phyloP scores from a whole-genome alignment of 2,329 filamentous ascomycete species.

The Penicillium sp. region DNA sequence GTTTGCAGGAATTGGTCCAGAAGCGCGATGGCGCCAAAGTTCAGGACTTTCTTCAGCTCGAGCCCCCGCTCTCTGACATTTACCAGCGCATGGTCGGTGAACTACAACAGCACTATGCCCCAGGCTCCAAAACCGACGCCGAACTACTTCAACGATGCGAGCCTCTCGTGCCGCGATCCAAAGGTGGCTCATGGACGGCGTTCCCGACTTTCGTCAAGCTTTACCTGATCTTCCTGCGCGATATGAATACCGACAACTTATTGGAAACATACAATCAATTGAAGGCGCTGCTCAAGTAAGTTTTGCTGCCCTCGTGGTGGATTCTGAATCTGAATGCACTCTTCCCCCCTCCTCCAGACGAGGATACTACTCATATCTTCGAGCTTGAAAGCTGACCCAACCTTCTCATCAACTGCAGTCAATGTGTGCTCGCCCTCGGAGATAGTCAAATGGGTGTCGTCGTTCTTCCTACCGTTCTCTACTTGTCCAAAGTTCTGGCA shows the following conservation, averaged over 20 bases:
- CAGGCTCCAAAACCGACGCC: slow-evolving; percentile 52
- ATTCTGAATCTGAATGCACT: background rate
- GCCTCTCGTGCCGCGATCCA: slow-evolving; percentile 61
- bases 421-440: slow-evolving; percentile 77
- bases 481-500: slow-evolving; percentile 75
- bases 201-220: slow-evolving; percentile 78
- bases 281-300: slow-evolving; percentile 72
- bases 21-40: slow-evolving; percentile 65
- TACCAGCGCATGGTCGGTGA: slow-evolving; percentile 69
- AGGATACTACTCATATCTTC: background rate
- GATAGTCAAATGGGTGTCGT: slow-evolving; percentile 77
- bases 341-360: background rate
- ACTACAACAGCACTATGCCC: slow-evolving; percentile 61
- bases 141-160: slow-evolving; percentile 61
- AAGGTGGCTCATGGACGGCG: slow-evolving; percentile 70
- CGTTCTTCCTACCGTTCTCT: slow-evolving; percentile 79
- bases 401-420: slow-evolving; percentile 50
- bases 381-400: slow-evolving; percentile 3
- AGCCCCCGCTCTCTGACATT: slow-evolving; percentile 65
- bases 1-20: slow-evolving; percentile 62
- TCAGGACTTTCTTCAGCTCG: slow-evolving; percentile 70
- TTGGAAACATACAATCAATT: slow-evolving; percentile 73
- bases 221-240: slow-evolving; percentile 77
- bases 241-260: slow-evolving; percentile 74
- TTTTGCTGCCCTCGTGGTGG: slow-evolving; percentile 13